Conservation (phyloP, 805 yeast species). For the Candida verbasci region DNA sequence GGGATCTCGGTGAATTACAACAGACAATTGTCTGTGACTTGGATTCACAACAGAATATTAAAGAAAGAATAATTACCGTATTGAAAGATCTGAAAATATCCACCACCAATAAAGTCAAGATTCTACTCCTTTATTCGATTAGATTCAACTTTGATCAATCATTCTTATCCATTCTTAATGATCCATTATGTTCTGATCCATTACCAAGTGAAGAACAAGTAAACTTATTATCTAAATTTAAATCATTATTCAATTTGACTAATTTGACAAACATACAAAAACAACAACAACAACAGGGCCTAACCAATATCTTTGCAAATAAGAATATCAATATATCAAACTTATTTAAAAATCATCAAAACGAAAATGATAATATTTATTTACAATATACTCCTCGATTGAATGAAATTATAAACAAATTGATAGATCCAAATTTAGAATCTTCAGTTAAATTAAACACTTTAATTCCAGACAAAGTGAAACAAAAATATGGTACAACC, state of each 20-base stretch:
- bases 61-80: conserved; percentile 51
- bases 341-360: conserved; percentile 19
- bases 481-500: conserved; percentile 21
- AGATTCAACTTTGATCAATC: conserved; percentile 39
- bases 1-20: conserved; percentile 88
- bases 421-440: conserved; percentile 12
- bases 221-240: conserved; percentile 26
- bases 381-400: conserved; percentile 89
- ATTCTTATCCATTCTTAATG: conserved; percentile 22
- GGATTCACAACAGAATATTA: conserved; percentile 36
- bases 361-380: conserved; percentile 59
- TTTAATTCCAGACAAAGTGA: conserved; percentile 35
- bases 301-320: conserved; percentile 28
- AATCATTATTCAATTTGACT: conserved; percentile 17
- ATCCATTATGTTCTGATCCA: conserved; percentile 24
- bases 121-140: conserved; percentile 69
- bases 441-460: conserved; percentile 18
- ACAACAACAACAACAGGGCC: conserved; percentile 12
- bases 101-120: conserved; percentile 59
- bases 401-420: conserved; percentile 31
- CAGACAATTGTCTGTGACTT: conserved; percentile 68
- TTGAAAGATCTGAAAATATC: conserved; percentile 37
- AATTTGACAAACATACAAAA: conserved; percentile 9
- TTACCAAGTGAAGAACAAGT: conserved; percentile 31
- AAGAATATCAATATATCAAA: conserved; percentile 30